Conservation (phyloP, 768 basidiomycete species). For the Leccinum uliginosum region DNA sequence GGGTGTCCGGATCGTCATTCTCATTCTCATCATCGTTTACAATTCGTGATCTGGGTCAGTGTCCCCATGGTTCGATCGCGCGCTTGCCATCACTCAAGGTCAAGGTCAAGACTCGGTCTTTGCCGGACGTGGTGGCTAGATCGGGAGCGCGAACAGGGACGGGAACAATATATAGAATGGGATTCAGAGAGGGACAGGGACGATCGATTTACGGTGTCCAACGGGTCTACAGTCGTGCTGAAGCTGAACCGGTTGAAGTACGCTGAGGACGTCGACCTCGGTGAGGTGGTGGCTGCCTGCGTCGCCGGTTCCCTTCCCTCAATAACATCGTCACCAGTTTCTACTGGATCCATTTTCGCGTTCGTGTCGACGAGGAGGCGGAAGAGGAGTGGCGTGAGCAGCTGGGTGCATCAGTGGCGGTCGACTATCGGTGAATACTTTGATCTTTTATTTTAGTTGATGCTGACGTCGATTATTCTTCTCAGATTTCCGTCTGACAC, state of each 20-base stretch:
- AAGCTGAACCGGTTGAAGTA: slow-evolving; percentile 26
- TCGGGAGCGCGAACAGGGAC: not conserved
- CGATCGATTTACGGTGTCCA: not conserved
- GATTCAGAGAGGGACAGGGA: not conserved
- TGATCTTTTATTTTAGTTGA: not conserved
- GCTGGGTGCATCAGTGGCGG: slow-evolving; percentile 58
- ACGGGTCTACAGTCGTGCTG: slow-evolving; percentile 6
- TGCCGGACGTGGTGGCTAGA: not conserved
- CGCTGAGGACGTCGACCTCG: slow-evolving; percentile 21
- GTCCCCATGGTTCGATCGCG: not conserved
- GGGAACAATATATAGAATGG: not conserved
- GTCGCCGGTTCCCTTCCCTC: not conserved
- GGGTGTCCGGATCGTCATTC: not conserved
- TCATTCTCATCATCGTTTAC: not conserved
- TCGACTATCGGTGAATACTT: slow-evolving; percentile 59
- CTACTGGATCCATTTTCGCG: not conserved
- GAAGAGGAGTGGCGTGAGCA: slow-evolving; percentile 35
- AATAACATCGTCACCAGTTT: not conserved
- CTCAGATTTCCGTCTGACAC: not conserved
- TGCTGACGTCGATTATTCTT: not conserved
- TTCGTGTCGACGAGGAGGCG: slow-evolving; percentile 1
- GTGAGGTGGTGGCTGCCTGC: slow-evolving; percentile 24
- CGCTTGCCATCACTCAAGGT: not conserved
- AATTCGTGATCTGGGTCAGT: not conserved
- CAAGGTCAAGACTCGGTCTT: not conserved